phyloP scores from a whole-genome alignment of 371 early-diverging fungal genomes.

The Mortierella sp. region DNA sequence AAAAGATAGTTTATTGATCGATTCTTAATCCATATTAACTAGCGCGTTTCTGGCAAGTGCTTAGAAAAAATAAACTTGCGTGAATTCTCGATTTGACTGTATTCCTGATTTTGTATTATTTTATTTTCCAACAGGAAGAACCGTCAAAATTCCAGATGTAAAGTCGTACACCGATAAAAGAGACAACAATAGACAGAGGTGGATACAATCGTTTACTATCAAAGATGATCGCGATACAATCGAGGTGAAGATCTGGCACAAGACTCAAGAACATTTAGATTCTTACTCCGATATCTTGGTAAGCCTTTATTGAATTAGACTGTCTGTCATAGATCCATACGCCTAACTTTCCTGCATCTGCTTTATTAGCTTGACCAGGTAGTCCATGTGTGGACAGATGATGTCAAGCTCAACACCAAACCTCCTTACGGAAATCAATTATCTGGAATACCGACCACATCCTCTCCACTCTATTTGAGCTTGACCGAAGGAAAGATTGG shows the following conservation, averaged over 20 bases:
- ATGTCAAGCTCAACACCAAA: slow-evolving; percentile 40
- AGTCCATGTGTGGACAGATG: slow-evolving; percentile 48
- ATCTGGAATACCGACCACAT: slow-evolving; percentile 9
- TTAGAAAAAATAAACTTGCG: neutral
- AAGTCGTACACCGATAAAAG: slow-evolving; percentile 34
- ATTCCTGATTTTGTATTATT: neutral
- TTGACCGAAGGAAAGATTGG: slow-evolving; percentile 43
- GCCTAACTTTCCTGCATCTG: neutral
- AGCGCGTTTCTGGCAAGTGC: slow-evolving; percentile 21
- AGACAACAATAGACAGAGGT: slow-evolving; percentile 19
- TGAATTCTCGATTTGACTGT: neutral
- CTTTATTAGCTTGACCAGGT: slow-evolving; percentile 45
- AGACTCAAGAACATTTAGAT: slow-evolving; percentile 34
- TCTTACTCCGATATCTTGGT: slow-evolving; percentile 33
- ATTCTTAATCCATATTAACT: neutral
- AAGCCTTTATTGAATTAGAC: no score
- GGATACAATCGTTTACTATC: slow-evolving; percentile 44
- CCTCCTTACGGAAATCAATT: neutral
- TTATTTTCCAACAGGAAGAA: slow-evolving; percentile 21
- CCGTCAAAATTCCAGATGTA: slow-evolving; percentile 25
- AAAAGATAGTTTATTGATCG: neutral
- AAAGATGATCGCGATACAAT: slow-evolving; percentile 50
- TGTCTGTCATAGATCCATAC: neutral
- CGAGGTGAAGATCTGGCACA: slow-evolving; percentile 54
- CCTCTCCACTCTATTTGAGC: slow-evolving; percentile 32